phyloP scores from a whole-genome alignment of 352 stramenopile species.

The Pythium sp. region DNA sequence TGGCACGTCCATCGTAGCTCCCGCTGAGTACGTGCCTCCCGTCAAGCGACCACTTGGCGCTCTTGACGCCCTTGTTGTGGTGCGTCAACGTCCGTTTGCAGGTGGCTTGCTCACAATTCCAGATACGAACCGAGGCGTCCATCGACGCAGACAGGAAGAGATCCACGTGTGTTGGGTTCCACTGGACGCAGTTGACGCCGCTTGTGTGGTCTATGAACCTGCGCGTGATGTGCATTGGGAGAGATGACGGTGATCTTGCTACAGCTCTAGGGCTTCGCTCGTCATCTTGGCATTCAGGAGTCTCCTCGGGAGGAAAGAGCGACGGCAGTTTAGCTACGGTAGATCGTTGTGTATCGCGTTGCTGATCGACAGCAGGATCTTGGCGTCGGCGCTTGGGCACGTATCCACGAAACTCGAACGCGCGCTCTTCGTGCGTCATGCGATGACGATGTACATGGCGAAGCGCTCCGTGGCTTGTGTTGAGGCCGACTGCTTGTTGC shows the following conservation, averaged over 20 bases:
- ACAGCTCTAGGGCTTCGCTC: neutral
- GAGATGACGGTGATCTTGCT: neutral
- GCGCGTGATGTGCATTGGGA: neutral
- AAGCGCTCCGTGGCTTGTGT: neutral
- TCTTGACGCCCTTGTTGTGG: constrained; percentile 44
- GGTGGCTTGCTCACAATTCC: constrained; percentile 22
- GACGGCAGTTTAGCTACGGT: neutral
- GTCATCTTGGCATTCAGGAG: neutral
- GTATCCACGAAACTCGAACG: constrained; percentile 36
- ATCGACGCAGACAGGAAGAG: constrained; percentile 63
- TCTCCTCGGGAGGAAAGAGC: constrained; percentile 1
- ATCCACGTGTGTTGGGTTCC: constrained; percentile 30
- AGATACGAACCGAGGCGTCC: constrained; percentile 51
- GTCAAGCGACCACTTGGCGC: constrained; percentile 54
- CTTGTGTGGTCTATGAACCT: constrained; percentile 28
- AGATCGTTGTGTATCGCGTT: neutral
- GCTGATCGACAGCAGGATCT: neutral
- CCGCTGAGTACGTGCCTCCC: constrained; percentile 38
- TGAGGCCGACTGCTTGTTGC: neutral
- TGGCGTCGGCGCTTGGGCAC: constrained; percentile 23
- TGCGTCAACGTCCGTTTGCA: constrained; percentile 22
- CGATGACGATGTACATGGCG: neutral
- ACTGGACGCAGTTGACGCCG: constrained; percentile 37
- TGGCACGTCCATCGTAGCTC: constrained; percentile 36
- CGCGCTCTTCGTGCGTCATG: constrained; percentile 18